phyloP scores from a whole-genome alignment of 768 basidiomycete genomes.

The Boletus rufocinnamomeus region DNA sequence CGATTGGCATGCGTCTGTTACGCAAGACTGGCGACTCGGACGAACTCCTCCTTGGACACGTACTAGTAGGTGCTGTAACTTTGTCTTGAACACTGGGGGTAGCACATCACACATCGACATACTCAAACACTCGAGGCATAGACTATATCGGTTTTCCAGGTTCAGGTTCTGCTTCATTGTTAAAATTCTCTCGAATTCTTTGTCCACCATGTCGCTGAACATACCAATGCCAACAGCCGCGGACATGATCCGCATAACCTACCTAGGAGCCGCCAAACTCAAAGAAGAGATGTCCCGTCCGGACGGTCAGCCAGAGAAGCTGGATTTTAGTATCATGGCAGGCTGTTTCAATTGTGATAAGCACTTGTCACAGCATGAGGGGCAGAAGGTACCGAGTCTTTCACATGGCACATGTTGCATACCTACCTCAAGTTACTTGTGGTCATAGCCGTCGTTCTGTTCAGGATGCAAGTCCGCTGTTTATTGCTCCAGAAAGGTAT shows the following conservation, averaged over 20 bases:
- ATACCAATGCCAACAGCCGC: constrained; percentile 25
- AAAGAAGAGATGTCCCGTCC: constrained; percentile 30
- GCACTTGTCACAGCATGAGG: constrained; percentile 9
- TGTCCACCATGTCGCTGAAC: constrained; percentile 20
- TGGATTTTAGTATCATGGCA: constrained; percentile 30
- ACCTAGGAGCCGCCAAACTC: constrained; percentile 31
- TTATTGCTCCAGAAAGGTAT: constrained; percentile 34
- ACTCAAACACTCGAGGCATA: not conserved
- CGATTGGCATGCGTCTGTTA: not conserved
- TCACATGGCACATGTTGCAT: not conserved
- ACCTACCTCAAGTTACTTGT: constrained; percentile 5
- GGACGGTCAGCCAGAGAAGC: constrained; percentile 30
- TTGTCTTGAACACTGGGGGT: not conserved
- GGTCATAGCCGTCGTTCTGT: constrained; percentile 30
- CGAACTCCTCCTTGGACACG: not conserved
- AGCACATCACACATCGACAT: not conserved
- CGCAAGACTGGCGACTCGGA: not conserved
- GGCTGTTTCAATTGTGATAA: constrained; percentile 27
- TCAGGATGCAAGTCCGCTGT: constrained; percentile 32
- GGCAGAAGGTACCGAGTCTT: constrained; percentile 22
- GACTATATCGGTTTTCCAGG: not conserved
- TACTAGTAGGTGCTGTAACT: not conserved
- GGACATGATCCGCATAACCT: constrained; percentile 32
- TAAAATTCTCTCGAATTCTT: not conserved
- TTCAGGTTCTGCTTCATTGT: not conserved